A percentile compares a stretch with the other conserved stretches of the same genome.
Evolutionary conservation across 108 stramenopile genomes (phyloP).

Genomic region (Asterionellopsis glacialis): DNA sequence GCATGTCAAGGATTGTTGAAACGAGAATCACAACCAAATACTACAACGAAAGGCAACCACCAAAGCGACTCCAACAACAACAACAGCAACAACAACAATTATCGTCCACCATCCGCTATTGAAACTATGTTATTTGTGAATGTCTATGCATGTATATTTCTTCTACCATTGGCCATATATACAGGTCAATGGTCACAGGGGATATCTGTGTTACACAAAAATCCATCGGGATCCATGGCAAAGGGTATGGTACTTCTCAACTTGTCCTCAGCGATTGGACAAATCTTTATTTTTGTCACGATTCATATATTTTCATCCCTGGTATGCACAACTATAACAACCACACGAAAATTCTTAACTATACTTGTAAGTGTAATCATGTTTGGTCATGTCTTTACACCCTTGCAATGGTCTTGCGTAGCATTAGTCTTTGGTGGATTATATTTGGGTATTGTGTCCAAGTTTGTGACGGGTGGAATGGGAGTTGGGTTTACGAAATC

Average conservation of each 20-base stretch:
- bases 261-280: slow-evolving; percentile 74
- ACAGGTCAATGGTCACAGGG: slow-evolving; percentile 60
- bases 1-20: slow-evolving; percentile 75
- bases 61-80: slow-evolving; percentile 1
- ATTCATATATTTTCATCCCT: slow-evolving; percentile 84
- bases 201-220: slow-evolving; percentile 27
- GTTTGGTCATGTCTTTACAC: slow-evolving; percentile 84
- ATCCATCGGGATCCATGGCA: slow-evolving; percentile 16
- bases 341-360: slow-evolving; percentile 95
- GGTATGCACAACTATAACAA: slow-evolving; percentile 93
- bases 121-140: slow-evolving; percentile 84
- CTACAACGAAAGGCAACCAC: too few relatives aligned
- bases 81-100: slow-evolving; percentile 9
- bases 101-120: slow-evolving; percentile 67
- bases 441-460: slow-evolving; percentile 65
- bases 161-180: slow-evolving; percentile 61
- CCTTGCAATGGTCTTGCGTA: slow-evolving; percentile 75
- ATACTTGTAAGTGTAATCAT: slow-evolving; percentile 84
- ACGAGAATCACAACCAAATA: slow-evolving; percentile 1
- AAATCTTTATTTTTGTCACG: slow-evolving; percentile 95
- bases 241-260: slow-evolving; percentile 38
- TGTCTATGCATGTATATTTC: slow-evolving; percentile 53
- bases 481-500: too few relatives aligned
- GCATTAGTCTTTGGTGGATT: slow-evolving; percentile 77
- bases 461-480: too few relatives aligned